phyloP scores from a whole-genome alignment of 495 filamentous ascomycete species.

The Cercophora samala region DNA sequence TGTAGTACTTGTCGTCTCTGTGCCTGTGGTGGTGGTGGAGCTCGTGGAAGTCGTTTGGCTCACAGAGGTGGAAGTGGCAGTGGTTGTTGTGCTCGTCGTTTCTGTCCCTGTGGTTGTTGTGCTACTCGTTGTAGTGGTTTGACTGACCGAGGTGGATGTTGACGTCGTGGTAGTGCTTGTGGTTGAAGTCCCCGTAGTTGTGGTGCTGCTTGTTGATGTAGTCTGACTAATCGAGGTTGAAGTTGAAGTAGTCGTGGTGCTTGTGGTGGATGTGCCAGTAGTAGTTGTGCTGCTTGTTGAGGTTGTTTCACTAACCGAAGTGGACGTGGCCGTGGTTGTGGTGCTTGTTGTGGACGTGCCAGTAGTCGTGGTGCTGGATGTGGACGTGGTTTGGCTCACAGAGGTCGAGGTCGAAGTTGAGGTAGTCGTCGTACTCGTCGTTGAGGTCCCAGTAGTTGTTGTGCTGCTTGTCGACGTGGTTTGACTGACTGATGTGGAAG shows the following conservation, averaged over 20 bases:
- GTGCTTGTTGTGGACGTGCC: background rate
- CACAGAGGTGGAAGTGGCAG: background rate
- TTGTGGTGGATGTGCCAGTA: background rate
- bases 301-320: background rate
- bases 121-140: background rate
- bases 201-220: background rate
- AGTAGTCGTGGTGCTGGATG: background rate
- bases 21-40: background rate
- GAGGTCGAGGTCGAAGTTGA: background rate
- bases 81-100: background rate
- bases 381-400: background rate
- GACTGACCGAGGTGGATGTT: background rate
- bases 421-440: background rate
- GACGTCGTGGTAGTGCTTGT: background rate
- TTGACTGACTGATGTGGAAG: background rate
- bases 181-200: background rate
- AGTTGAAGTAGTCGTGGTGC: too few species aligned
- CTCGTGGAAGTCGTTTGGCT: background rate
- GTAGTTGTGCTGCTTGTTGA: slow-evolving; percentile 3
- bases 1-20: slow-evolving; percentile 3
- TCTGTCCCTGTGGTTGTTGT: background rate
- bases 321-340: background rate
- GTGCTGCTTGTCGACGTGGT: background rate
- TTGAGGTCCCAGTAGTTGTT: background rate
- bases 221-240: too few species aligned